Evolutionary conservation across 2,329 filamentous ascomycete species (phyloP).

Genomic region (Neofusicoccum cordaticola): DNA sequence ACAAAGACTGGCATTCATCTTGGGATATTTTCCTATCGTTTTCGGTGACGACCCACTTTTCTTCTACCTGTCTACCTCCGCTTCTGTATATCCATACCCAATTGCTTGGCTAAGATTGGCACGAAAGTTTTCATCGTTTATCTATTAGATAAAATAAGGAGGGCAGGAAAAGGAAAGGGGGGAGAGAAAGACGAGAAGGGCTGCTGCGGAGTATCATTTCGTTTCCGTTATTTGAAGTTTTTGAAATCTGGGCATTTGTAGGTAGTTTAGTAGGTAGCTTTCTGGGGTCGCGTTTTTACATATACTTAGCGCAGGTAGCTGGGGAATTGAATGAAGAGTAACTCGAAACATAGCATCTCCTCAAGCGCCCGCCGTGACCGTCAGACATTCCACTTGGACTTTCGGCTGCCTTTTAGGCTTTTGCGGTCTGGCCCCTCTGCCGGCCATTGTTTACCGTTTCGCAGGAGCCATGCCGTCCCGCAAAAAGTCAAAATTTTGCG

Average conservation of each 20-base stretch:
- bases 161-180: neutral
- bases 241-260: neutral
- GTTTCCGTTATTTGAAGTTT: neutral
- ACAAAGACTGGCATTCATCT: conserved; percentile 2
- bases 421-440: too few relatives aligned
- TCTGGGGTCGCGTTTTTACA: neutral
- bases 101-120: conserved; percentile 1
- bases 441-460: too few relatives aligned
- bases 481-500: too few relatives aligned
- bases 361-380: neutral
- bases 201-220: neutral
- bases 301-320: conserved; percentile 11
- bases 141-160: conserved; percentile 1
- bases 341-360: too few relatives aligned
- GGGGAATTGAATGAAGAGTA: neutral
- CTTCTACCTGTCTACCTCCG: neutral
- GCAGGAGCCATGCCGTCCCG: too few relatives aligned
- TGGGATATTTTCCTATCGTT: neutral
- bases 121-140: neutral
- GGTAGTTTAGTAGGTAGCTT: neutral
- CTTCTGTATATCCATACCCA: conserved; percentile 14
- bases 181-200: neutral
- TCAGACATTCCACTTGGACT: neutral
- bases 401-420: neutral
- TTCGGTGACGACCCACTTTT: neutral